phyloP scores from a whole-genome alignment of 176 grass and related monocot genomes.

The Phyllostachys edulis region DNA sequence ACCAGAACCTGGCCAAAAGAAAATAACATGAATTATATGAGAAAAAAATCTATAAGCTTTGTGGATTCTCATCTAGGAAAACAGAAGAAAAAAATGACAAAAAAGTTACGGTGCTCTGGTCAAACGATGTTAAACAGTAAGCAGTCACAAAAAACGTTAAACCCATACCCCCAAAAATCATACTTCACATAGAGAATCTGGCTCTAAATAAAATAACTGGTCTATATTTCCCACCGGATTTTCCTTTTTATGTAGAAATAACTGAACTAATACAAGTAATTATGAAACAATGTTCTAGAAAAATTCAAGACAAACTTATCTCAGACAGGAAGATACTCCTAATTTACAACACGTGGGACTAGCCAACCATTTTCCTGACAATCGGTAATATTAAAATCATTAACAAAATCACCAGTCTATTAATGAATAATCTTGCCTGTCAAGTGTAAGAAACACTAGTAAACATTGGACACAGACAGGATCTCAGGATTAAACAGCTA shows the following conservation, averaged over 20 bases:
- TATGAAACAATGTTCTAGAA: neutral
- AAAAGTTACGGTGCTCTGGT: neutral
- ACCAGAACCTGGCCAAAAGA: constrained; percentile 35
- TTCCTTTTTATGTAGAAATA: neutral
- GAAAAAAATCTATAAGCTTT: neutral
- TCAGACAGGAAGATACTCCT: neutral
- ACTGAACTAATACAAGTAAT: neutral
- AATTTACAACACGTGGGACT: neutral
- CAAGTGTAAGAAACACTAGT: constrained; percentile 21
- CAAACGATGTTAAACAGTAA: neutral
- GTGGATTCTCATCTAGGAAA: neutral
- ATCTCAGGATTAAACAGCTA: constrained; percentile 13
- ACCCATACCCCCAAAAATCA: neutral
- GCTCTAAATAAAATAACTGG: constrained; percentile 10
- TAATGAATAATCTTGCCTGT: neutral
- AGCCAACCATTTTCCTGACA: neutral
- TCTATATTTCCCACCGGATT: neutral
- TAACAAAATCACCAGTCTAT: neutral
- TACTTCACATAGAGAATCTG: neutral
- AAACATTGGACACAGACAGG: neutral
- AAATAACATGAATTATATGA: constrained; percentile 8
- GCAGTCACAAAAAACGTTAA: neutral
- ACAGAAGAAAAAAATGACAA: neutral
- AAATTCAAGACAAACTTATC: constrained; percentile 2
- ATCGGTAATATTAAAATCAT: neutral